Evolutionary conservation across 805 yeast genomes (phyloP), one percentile per base, ranked within the genome.

Genomic region (Metschnikowia lochheadii): DNA sequence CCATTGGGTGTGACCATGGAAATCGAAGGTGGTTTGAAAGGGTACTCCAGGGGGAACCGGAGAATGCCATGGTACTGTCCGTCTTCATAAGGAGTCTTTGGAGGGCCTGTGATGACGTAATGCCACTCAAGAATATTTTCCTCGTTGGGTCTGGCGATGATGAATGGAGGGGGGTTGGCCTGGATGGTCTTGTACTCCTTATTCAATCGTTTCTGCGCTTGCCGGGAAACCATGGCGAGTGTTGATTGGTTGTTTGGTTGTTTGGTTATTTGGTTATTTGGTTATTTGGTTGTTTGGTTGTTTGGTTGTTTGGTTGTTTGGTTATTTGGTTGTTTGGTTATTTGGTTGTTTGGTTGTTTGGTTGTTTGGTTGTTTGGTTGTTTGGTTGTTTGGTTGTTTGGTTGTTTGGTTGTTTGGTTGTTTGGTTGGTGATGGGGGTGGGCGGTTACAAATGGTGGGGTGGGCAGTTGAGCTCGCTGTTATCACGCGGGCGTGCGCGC

Each of bases 51-150:
- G 0, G 96, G 95, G 65, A 90, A 89, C 14, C 84, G 72, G 20
- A 90, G 75, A n/a, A 88, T 79, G 1, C 97, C 97, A 63, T 90
- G 96, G 63, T 87, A 90, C 64, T 89, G 94, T 0, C 97, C 97
- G 20, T 80, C 81, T 49, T 78, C 85, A 66, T 86, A 92, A 3
- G 95, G 95, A 1, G 97, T 87, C 36, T 83, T 84, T 13, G 94
- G 90, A 4, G 97, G 97, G 1, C 98, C 98, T 0, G 89, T 84
- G 46, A 92, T 85, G 32, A 91, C 79, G 64, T 89, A 92, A 67
- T 90, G 97, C 96, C 97, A 91, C 64, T 89, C 95, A 49, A 94
- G 72, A 49, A 94, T 87, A 65, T 94, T 90, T 40, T 80, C 76
- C 51, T 94, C 98, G 53, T 85, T 81, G 5, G 98, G 98, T 52